phyloP scores from a whole-genome alignment of 495 filamentous ascomycete genomes.

The Aspergillus steynii region DNA sequence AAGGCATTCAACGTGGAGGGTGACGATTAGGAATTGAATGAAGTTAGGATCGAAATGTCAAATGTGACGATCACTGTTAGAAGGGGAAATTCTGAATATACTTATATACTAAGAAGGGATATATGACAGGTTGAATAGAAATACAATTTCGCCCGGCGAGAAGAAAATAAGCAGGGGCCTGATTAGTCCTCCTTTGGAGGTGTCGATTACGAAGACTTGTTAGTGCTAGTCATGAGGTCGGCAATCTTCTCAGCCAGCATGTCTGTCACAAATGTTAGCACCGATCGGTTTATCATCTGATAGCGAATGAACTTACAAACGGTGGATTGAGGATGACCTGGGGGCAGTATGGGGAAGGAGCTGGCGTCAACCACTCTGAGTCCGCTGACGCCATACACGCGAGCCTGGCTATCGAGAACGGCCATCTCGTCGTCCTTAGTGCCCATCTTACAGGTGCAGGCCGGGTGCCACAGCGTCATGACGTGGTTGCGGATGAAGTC shows the following conservation, averaged over 20 bases:
- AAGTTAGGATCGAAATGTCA: too few relatives aligned
- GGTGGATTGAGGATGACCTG: background rate
- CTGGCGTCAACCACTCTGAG: constrained; percentile 1
- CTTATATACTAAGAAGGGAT: too few relatives aligned
- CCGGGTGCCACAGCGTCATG: background rate
- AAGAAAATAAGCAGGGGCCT: too few relatives aligned
- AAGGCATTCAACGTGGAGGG: too few relatives aligned
- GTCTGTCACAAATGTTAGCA: background rate
- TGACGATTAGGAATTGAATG: too few relatives aligned
- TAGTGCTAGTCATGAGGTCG: background rate
- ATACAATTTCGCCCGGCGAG: too few relatives aligned
- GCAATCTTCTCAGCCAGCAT: constrained; percentile 5
- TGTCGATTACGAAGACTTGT: background rate
- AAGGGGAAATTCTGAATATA: too few relatives aligned
- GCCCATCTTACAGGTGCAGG: constrained; percentile 2
- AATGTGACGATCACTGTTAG: too few relatives aligned
- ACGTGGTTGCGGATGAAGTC: background rate
- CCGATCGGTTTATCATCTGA: too few relatives aligned
- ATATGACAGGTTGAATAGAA: too few relatives aligned
- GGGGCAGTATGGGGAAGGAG: constrained; percentile 1
- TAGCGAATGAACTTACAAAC: background rate
- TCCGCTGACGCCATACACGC: constrained; percentile 1
- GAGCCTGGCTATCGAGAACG: background rate
- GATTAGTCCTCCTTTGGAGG: too few relatives aligned
- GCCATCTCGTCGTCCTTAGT: background rate